Base-by-base conservation (phyloP, 305 asterid species). In the Solanum hybrid region DNA sequence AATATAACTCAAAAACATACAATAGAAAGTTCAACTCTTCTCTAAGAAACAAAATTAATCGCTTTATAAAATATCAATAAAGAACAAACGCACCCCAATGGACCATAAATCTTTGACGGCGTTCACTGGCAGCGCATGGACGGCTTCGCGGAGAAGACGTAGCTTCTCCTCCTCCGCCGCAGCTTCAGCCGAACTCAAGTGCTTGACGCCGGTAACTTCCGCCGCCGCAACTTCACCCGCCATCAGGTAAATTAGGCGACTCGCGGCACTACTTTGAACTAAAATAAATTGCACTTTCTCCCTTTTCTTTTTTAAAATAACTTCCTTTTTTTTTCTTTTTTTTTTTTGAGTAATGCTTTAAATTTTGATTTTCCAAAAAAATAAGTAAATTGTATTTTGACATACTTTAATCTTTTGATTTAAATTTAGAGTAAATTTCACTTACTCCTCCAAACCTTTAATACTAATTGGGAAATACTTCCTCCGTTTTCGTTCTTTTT, bases 61-160 rank as follows among this genome's bases (percentile, higher is more conserved):
- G 85, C 88, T 46, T 71, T 42, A 88, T 79, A n/a, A 40, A 40
- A 10, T 66, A 71, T 38, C 37, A 89, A 79, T 22, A 66, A 75
- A 73, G 78, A 87, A 38, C 32, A 80, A 32, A 92, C 98, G 89
- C 84, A 97, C 99, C 91, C 95, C 93, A 86, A 92, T 88, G 64
- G 96, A 93, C 72, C 94, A 91, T 87, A 97, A 92, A 89, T 94
- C 96, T 85, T 92, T 93, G 88, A 96, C 92, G 86, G 93, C 93
- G 24, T 89, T 82, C 17, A 90, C 89, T 37, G 98, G 99, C 90
- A 96, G 95, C 69, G 89, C 26, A 79, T 91, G 88, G 89, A 91
- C 92, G 87, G 95, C 93, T 84, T 91, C 93, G n/a, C 92, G 90
- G 40, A 95, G 88, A 82, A 88, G 86, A 17, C 29, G 73, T 20